Percentiles rank a stretch among this genome's conserved stretches.
These are phyloP conservation scores for Desmodesmus armatus DNA, from an alignment of 139 green algal genomes.

Conservation along the genomic window DNA sequence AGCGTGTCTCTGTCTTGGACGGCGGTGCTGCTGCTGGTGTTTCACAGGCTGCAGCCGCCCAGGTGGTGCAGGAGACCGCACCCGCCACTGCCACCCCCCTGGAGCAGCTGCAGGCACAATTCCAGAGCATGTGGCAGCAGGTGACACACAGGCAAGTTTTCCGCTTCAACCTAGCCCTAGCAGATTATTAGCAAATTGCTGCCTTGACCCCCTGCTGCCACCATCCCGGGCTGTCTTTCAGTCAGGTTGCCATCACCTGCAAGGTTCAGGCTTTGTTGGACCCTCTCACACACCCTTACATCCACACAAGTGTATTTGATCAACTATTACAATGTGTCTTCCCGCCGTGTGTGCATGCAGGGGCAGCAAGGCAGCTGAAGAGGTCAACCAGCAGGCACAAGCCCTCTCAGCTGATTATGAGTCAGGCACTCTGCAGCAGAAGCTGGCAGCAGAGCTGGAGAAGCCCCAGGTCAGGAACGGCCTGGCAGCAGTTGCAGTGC, in stretches of 20 bases:
- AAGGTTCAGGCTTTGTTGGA: too few relatives aligned
- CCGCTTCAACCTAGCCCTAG: neutral
- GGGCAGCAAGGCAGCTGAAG: neutral
- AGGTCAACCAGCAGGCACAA: neutral
- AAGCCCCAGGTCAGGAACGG: constrained; percentile 19
- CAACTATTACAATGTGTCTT: too few relatives aligned
- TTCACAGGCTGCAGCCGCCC: constrained; percentile 25
- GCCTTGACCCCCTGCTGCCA: too few relatives aligned
- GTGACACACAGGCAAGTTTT: neutral
- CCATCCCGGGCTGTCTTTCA: too few relatives aligned
- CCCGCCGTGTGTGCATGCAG: too few relatives aligned
- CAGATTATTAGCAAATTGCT: too few relatives aligned
- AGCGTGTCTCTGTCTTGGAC: too few relatives aligned
- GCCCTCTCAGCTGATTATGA: neutral
- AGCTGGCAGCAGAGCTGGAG: constrained; percentile 3
- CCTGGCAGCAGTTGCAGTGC: neutral
- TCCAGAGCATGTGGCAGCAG: neutral
- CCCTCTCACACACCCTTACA: too few relatives aligned
- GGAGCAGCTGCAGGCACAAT: constrained; percentile 6
- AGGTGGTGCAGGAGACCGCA: constrained; percentile 5
- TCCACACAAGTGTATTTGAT: too few relatives aligned
- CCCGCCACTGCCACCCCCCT: neutral
- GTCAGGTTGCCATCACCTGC: too few relatives aligned
- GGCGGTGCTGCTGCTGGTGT: too few relatives aligned
- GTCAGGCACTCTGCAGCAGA: constrained; percentile 11